These are phyloP conservation scores for Isatis tinctoria DNA, from an alignment of 345 rosid genomes.

Conservation along the genomic window DNA sequence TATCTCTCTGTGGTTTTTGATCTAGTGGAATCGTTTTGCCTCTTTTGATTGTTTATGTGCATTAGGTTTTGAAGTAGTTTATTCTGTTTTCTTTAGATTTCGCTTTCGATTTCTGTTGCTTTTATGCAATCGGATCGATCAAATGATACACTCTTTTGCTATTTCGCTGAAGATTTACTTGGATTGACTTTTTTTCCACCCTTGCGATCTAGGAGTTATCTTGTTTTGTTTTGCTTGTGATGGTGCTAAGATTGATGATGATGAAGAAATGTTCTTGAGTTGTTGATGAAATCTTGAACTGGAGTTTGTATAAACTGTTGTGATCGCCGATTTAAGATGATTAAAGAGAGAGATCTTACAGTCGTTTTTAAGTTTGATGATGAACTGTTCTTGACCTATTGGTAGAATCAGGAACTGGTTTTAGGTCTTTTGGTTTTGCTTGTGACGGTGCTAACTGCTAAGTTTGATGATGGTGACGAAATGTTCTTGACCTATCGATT, in stretches of 20 bases:
- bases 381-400: background rate
- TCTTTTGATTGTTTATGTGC: background rate
- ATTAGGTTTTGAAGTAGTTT: background rate
- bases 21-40: background rate
- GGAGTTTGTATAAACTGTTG: too few relatives aligned
- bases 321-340: background rate
- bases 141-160: background rate
- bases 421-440: background rate
- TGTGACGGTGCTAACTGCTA: background rate
- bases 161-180: background rate
- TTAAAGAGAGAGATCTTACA: too few relatives aligned
- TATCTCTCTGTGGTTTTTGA: background rate
- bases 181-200: background rate
- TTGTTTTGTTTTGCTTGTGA: background rate
- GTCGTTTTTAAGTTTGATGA: too few relatives aligned
- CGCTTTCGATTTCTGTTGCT: background rate
- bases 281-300: background rate
- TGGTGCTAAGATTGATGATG: constrained; percentile 5
- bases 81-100: background rate
- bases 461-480: background rate
- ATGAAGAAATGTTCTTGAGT: background rate
- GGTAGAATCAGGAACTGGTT: background rate
- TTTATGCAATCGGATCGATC: background rate
- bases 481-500: background rate
- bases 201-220: constrained; percentile 5